Conservation (phyloP, 2,329 filamentous ascomycete genomes). For the Diaporthe longicolla region DNA sequence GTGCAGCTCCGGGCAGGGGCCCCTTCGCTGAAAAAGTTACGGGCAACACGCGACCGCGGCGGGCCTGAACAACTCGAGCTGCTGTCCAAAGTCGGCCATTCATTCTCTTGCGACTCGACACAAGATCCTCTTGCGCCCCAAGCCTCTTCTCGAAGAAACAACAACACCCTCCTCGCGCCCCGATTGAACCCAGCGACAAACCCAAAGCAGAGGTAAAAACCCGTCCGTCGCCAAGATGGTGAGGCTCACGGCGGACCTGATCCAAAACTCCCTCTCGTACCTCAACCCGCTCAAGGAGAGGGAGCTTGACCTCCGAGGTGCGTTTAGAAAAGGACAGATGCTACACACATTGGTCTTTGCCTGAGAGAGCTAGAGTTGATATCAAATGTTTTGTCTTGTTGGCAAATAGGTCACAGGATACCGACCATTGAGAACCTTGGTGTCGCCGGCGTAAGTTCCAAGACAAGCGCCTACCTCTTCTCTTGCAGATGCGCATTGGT, state of each 20-base stretch:
- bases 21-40: conserved; percentile 29
- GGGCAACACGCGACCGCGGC: conserved; percentile 37
- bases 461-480: too few relatives aligned
- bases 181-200: background rate
- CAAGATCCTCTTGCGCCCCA: background rate
- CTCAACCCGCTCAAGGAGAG: conserved; percentile 99
- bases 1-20: background rate
- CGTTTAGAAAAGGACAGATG: conserved; percentile 95
- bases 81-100: background rate
- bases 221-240: conserved; percentile 65
- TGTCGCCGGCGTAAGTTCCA: conserved; percentile 87
- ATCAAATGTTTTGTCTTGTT: conserved; percentile 66
- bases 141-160: background rate
- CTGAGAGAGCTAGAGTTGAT: conserved; percentile 84
- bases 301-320: conserved; percentile 99
- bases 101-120: background rate
- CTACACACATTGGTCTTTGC: conserved; percentile 77
- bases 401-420: conserved; percentile 92
- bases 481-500: too few relatives aligned
- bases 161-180: too few relatives aligned
- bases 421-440: conserved; percentile 97
- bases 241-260: conserved; percentile 96
- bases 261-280: conserved; percentile 95
- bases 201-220: conserved; percentile 42
- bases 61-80: conserved; percentile 19